Conservation (phyloP, 75 land plant genomes). For the Cryptomeria japonica region DNA sequence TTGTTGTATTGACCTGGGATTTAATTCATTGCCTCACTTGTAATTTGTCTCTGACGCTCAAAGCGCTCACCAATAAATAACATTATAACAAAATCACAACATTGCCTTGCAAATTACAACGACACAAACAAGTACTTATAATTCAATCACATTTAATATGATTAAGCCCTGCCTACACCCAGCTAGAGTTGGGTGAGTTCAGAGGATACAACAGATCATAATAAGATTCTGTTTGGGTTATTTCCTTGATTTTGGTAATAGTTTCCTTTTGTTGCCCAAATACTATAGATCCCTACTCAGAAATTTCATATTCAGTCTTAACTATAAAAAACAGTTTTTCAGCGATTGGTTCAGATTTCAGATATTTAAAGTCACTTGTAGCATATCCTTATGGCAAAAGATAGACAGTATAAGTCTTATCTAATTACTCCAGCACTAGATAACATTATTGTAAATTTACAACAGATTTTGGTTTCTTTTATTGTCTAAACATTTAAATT, state of each 20-base stretch:
- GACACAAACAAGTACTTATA: too few species aligned
- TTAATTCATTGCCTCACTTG: too few species aligned
- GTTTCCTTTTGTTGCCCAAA: neutral
- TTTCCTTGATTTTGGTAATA: neutral
- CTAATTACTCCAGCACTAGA: neutral
- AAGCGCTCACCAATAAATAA: too few species aligned
- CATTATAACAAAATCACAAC: too few species aligned
- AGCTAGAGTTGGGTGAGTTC: too few species aligned
- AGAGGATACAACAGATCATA: too few species aligned
- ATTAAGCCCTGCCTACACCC: too few species aligned
- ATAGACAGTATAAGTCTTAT: neutral
- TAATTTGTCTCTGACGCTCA: too few species aligned
- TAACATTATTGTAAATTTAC: neutral
- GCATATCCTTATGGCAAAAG: neutral
- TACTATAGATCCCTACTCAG: neutral
- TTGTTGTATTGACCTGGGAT: too few species aligned
- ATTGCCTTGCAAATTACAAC: too few species aligned
- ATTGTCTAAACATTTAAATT: neutral
- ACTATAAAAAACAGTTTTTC: neutral
- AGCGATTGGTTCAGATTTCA: neutral
- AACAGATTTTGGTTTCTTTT: neutral
- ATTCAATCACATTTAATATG: too few species aligned
- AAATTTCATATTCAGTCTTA: neutral
- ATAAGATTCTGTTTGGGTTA: neutral
- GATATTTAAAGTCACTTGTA: neutral